Evolutionary conservation across 169 alveolate species (phyloP), one percentile per base, ranked within the genome.

Genomic region (Plasmodium cynomolgi): DNA sequence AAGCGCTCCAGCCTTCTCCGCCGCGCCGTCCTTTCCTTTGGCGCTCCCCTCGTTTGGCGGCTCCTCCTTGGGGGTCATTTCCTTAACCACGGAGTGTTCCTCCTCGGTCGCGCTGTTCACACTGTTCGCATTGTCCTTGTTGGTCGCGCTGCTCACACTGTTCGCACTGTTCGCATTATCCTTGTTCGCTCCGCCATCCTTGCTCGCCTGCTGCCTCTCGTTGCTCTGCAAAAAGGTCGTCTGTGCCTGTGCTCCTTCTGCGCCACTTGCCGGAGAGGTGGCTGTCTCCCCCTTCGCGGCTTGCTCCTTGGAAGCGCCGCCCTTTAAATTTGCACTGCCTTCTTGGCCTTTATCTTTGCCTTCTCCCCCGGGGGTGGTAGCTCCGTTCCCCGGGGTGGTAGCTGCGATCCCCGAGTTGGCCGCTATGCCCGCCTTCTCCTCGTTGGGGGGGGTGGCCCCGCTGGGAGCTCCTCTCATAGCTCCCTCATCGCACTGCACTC

Each of bases 71-170:
- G 93, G 68, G 37, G 83, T 84, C 33, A 84, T 84, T 47, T 84
- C 93, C 58, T 84, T 84, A 74, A 84, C 93, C 56, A 84, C 83
- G 20, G 93, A 73, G 3, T 84, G 44, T 47, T 84, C 93, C 29
- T 31, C 84, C 26, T 84, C 93, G 56, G 50, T 84, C 5, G 50
- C 50, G 34, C 41, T 13, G n/a, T 1, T 84, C 13, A 17, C 56
- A 39, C 71, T 81, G 26, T 26, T 62, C 29, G 34, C 23, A 20
- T 1, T 20, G 2, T n/a, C 15, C 15, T 29, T 2, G n/a, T 1
- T 20, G 8, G 11, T 26, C 4, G 26, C 34, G 1, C 3, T 20
- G 26, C 2, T n/a, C 15, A 5, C 75, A 20, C 15, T 62, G 34
- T 9, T 62, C 2, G 26, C 4, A 62, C 47, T 80, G 74, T 26